Conservation (phyloP, 805 yeast genomes). For the Starmerella davenportii region DNA sequence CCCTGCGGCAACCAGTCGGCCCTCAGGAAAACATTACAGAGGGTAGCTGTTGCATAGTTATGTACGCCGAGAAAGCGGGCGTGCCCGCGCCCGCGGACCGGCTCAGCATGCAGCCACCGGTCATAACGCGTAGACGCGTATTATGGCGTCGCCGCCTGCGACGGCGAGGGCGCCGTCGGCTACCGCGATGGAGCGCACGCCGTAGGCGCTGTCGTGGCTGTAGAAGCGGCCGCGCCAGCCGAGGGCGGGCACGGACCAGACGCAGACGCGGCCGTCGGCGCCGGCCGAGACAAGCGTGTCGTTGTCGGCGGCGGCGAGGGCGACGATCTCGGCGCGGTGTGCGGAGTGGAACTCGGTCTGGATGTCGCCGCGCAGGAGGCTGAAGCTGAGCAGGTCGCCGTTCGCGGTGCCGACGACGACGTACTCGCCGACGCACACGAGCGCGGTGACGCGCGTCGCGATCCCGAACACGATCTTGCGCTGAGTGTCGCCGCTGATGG, state of each 20-base stretch:
- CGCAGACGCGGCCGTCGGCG: constrained; percentile 17
- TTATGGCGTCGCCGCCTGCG: constrained; percentile 17
- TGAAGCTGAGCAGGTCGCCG: constrained; percentile 15
- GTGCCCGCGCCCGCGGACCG: too few species aligned
- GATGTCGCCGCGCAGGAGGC: constrained; percentile 12
- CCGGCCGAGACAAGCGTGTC: constrained; percentile 13
- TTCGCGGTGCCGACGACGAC: constrained; percentile 11
- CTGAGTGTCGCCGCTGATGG: constrained; percentile 12
- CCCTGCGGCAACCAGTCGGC: too few species aligned
- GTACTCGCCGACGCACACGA: constrained; percentile 6
- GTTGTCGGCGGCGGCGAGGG: constrained; percentile 1
- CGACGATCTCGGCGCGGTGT: constrained; percentile 14
- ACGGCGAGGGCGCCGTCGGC: constrained; percentile 4
- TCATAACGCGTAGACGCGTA: constrained; percentile 15
- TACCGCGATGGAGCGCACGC: constrained; percentile 12
- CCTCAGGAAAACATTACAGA: too few species aligned
- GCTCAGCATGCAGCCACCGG: too few species aligned
- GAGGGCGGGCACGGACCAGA: constrained; percentile 16
- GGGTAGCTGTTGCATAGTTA: too few species aligned
- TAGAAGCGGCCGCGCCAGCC: constrained; percentile 17
- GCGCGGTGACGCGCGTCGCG: constrained; percentile 6
- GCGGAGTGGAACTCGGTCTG: constrained; percentile 15
- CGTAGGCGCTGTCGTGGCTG: constrained; percentile 16
- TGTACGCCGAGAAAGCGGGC: too few species aligned
- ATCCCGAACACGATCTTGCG: constrained; percentile 9